Conservation (phyloP, 1,284 basidiomycete species). For the Neotropicomus parvogracilis region DNA sequence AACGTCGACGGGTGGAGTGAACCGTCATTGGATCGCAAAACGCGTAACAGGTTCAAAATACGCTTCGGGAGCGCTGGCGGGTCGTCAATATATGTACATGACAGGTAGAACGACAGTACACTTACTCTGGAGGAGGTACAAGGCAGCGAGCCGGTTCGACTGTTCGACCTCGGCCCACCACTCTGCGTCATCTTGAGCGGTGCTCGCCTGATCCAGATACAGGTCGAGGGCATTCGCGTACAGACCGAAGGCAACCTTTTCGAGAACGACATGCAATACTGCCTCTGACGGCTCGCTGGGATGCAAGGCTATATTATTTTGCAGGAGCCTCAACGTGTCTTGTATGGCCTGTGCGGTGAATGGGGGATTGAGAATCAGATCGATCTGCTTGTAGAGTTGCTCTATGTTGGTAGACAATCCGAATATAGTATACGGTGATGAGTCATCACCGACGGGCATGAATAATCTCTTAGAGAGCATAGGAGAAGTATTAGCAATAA, state of each 20-base stretch:
- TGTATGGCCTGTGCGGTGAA: constrained; percentile 18
- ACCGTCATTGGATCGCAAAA: constrained; percentile 44
- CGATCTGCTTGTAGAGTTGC: constrained; percentile 13
- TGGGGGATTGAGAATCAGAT: constrained; percentile 21
- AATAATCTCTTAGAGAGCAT: too few species aligned
- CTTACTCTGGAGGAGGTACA: constrained; percentile 67
- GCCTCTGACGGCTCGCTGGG: constrained; percentile 4
- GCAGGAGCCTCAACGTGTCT: constrained; percentile 17
- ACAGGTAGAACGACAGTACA: not conserved
- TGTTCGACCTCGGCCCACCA: constrained; percentile 72
- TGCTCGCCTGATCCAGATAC: constrained; percentile 57
- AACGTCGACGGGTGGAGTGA: constrained; percentile 49
- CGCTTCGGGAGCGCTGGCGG: constrained; percentile 57
- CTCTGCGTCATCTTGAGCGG: constrained; percentile 65
- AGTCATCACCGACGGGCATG: too few species aligned
- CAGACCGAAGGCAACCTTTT: constrained; percentile 50
- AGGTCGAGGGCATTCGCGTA: constrained; percentile 59
- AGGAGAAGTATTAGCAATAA: too few species aligned
- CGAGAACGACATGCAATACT: constrained; percentile 32
- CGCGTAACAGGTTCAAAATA: constrained; percentile 44
- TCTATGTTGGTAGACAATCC: too few species aligned
- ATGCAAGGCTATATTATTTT: constrained; percentile 6
- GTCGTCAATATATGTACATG: constrained; percentile 7
- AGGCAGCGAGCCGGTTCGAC: constrained; percentile 46
- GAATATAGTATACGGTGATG: too few species aligned